phyloP scores from a whole-genome alignment of 306 rosid genomes.

The Medicago truncatula region DNA sequence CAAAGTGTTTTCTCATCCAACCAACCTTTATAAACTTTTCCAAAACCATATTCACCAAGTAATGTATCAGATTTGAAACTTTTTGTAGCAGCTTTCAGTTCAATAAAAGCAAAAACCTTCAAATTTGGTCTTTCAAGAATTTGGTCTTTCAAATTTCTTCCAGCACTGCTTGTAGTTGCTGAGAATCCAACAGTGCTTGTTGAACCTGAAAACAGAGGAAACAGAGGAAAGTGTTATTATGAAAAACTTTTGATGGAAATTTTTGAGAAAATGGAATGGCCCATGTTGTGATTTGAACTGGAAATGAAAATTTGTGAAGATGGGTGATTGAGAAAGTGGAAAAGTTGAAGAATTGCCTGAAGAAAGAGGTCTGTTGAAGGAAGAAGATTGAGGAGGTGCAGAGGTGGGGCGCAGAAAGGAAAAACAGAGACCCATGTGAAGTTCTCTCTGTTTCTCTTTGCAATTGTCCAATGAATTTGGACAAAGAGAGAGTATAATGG shows the following conservation, averaged over 20 bases:
- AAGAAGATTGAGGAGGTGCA: conserved; percentile 28
- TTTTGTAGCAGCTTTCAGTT: conserved; percentile 67
- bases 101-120: conserved; percentile 66
- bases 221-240: neutral
- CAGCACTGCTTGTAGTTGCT: conserved; percentile 60
- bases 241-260: neutral
- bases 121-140: conserved; percentile 60
- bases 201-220: conserved; percentile 44
- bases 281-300: conserved; percentile 25
- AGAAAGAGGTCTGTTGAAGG: conserved; percentile 32
- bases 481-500: neutral
- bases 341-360: conserved; percentile 52
- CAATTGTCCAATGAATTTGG: conserved; percentile 1
- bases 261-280: conserved; percentile 9
- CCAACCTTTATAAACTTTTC: conserved; percentile 89
- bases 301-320: neutral
- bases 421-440: conserved; percentile 68
- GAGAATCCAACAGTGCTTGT: conserved; percentile 49
- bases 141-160: conserved; percentile 53
- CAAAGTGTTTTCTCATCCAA: conserved; percentile 70
- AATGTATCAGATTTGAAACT: conserved; percentile 67
- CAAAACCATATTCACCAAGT: conserved; percentile 90
- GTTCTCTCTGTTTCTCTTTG: neutral
- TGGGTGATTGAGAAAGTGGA: neutral
- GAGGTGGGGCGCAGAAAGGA: conserved; percentile 41